Percentiles rank a stretch among this genome's conserved stretches.
phyloP scores from a whole-genome alignment of 257 asterid species.

The Euphrasia confusa region DNA sequence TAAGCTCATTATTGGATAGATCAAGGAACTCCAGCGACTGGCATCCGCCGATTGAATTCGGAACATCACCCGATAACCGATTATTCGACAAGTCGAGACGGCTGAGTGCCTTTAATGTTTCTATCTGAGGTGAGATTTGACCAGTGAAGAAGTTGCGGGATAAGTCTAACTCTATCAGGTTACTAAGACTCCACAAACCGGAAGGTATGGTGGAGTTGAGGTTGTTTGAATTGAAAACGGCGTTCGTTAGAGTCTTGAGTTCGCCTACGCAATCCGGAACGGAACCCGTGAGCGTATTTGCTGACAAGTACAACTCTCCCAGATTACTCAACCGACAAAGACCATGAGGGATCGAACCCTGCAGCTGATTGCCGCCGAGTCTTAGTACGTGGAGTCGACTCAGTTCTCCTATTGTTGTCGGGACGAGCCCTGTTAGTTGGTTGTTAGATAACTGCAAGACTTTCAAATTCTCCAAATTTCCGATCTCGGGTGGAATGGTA shows the following conservation, averaged over 20 bases:
- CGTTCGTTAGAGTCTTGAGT: neutral
- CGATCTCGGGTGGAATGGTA: neutral
- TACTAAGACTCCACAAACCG: neutral
- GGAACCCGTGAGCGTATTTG: neutral
- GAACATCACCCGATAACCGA: neutral
- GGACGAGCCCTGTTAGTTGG: neutral
- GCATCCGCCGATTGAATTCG: neutral
- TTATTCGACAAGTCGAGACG: neutral
- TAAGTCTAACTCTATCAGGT: neutral
- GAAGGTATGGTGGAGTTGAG: neutral
- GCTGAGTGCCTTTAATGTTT: neutral
- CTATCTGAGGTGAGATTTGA: neutral
- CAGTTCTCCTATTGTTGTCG: neutral
- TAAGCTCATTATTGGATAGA: neutral
- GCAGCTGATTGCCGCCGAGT: neutral
- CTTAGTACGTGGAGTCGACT: neutral
- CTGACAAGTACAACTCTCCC: neutral
- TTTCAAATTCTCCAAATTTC: neutral
- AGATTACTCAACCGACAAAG: neutral
- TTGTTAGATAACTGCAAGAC: neutral
- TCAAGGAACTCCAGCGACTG: neutral
- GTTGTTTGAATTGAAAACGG: neutral
- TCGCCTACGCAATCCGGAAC: neutral
- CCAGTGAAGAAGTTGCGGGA: neutral
- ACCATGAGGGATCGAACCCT: neutral